Evolutionary conservation across 2,329 filamentous ascomycete species (phyloP).

Genomic region (Exophiala sp.): DNA sequence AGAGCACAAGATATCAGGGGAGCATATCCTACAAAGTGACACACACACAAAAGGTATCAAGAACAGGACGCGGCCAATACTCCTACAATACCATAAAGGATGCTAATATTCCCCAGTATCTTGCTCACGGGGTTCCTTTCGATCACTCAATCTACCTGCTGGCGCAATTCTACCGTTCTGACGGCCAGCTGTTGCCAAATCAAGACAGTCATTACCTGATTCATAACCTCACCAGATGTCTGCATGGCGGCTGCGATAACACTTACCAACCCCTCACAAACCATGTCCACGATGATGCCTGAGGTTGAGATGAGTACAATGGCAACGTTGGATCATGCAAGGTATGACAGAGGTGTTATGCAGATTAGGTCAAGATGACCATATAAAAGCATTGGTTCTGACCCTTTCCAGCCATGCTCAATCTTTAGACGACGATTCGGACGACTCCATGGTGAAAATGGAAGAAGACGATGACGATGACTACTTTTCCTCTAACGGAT

Average conservation of each 20-base stretch:
- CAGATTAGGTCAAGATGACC: not conserved
- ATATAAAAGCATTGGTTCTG: slow-evolving; percentile 12
- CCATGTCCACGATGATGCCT: slow-evolving; percentile 14
- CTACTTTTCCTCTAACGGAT: slow-evolving; percentile 26
- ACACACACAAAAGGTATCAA: slow-evolving; percentile 14
- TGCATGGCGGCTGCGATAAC: slow-evolving; percentile 13
- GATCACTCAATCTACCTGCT: slow-evolving; percentile 17
- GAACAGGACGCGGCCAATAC: not conserved
- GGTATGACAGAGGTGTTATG: slow-evolving; percentile 13
- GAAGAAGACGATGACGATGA: slow-evolving; percentile 35
- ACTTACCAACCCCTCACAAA: slow-evolving; percentile 13
- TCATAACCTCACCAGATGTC: slow-evolving; percentile 16
- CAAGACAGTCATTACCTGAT: slow-evolving; percentile 18
- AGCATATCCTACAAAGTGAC: slow-evolving; percentile 20
- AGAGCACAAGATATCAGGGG: slow-evolving; percentile 6
- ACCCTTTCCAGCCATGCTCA: slow-evolving; percentile 16
- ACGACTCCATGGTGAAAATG: slow-evolving; percentile 27
- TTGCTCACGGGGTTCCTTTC: slow-evolving; percentile 8
- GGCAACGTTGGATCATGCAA: slow-evolving; percentile 9
- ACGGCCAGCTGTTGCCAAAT: slow-evolving; percentile 14
- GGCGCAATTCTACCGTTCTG: slow-evolving; percentile 10
- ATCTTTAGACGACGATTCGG: slow-evolving; percentile 12
- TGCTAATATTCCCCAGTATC: slow-evolving; percentile 14
- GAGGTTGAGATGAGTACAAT: slow-evolving; percentile 10
- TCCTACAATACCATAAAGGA: not conserved